Evolutionary conservation across 2,329 filamentous ascomycete genomes (phyloP).

Genomic region (Phialophora expanda): DNA sequence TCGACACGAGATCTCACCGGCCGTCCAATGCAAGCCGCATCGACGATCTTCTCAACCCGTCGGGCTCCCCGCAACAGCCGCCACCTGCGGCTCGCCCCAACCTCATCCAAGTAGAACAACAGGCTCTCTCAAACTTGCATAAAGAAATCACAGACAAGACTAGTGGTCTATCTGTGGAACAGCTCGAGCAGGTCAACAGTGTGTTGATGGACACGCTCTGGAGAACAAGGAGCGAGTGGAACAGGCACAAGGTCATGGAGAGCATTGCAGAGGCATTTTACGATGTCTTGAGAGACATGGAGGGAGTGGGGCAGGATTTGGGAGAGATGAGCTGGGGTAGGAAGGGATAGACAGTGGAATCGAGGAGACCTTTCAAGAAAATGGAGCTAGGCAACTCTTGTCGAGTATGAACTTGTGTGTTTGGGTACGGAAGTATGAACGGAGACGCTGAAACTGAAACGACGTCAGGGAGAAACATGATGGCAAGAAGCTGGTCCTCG

Average conservation of each 20-base stretch:
- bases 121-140: conserved; percentile 25
- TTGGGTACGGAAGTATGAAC: background rate
- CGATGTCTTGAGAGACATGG: conserved; percentile 40
- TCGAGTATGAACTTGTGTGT: background rate
- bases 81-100: conserved; percentile 25
- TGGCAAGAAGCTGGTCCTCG: background rate
- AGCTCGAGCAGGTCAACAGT: conserved; percentile 91
- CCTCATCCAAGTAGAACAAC: conserved; percentile 32
- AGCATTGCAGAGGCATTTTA: conserved; percentile 62
- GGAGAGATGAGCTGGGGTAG: conserved; percentile 34
- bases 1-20: conserved; percentile 9
- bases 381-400: background rate
- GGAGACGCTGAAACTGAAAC: background rate
- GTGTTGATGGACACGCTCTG: conserved; percentile 90
- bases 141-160: conserved; percentile 68
- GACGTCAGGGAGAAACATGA: background rate
- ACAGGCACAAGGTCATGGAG: conserved; percentile 74
- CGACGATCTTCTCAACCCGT: conserved; percentile 37
- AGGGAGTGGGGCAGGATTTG: conserved; percentile 38
- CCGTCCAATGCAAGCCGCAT: conserved; percentile 23
- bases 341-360: conserved; percentile 1
- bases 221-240: conserved; percentile 78
- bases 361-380: background rate
- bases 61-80: conserved; percentile 16
- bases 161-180: conserved; percentile 83